These are phyloP conservation scores for Pythium rishiriense DNA, from an alignment of 352 stramenopile genomes.

Conservation along the genomic window DNA sequence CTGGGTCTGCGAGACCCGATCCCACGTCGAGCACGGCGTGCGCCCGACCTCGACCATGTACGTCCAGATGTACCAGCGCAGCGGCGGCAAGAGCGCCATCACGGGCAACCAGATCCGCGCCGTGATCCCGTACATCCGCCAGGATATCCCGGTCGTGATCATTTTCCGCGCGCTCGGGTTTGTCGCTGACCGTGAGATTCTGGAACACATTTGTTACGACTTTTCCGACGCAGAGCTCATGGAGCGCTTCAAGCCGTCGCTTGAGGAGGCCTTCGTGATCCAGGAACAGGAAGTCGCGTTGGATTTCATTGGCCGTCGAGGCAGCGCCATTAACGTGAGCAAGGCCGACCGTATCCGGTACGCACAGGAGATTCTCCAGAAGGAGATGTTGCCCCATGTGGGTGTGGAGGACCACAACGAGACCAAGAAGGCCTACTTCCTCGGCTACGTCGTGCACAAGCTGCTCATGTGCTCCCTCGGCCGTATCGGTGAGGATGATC, in stretches of 20 bases:
- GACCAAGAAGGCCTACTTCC: conserved; percentile 97
- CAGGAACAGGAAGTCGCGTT: conserved; percentile 97
- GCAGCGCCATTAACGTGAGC: conserved; percentile 94
- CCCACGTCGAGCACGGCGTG: conserved; percentile 95
- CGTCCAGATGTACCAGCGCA: conserved; percentile 99
- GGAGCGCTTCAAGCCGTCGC: conserved; percentile 97
- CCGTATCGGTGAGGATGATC: conserved; percentile 97
- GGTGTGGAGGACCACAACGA: conserved; percentile 98
- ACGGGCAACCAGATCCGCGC: conserved; percentile 98
- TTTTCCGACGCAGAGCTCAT: conserved; percentile 99
- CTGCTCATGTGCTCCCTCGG: conserved; percentile 98
- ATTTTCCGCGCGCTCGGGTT: conserved; percentile 98
- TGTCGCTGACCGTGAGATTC: conserved; percentile 96
- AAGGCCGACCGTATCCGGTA: conserved; percentile 98
- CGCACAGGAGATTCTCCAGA: conserved; percentile 98
- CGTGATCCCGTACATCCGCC: conserved; percentile 98
- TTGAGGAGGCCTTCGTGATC: conserved; percentile 99
- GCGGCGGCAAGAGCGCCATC: conserved; percentile 91
- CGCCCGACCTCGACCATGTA: conserved; percentile 97
- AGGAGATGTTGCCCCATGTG: conserved; percentile 99
- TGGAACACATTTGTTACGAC: conserved; percentile 99
- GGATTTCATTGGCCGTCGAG: conserved; percentile 98
- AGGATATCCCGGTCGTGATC: conserved; percentile 98
- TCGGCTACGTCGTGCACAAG: conserved; percentile 99
- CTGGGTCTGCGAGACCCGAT: conserved; percentile 97